Percentiles rank a stretch among this genome's conserved stretches.
These are phyloP conservation scores for Loxodes magnus DNA, from an alignment of 73 alveolate species.

Conservation along the genomic window DNA sequence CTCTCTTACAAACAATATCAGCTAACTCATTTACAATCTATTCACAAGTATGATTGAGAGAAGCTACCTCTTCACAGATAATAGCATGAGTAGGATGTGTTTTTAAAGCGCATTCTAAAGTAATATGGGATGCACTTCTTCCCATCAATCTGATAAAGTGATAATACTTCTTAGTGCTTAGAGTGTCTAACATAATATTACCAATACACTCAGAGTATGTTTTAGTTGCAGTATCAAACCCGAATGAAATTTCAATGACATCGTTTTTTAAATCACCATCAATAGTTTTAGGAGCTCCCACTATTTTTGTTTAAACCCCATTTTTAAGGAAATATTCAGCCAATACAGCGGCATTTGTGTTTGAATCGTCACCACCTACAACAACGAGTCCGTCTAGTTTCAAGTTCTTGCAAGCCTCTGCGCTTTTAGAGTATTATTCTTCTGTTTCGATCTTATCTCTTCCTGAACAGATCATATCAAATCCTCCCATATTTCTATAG, in stretches of 20 bases:
- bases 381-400: constrained; percentile 93
- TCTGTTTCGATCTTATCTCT: constrained; percentile 49
- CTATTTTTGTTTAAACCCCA: constrained; percentile 61
- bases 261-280: constrained; percentile 96
- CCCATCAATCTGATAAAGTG: constrained; percentile 97
- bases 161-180: constrained; percentile 75
- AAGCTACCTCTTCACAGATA: constrained; percentile 90
- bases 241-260: constrained; percentile 82
- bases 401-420: constrained; percentile 34
- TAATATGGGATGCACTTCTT: constrained; percentile 96
- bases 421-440: constrained; percentile 28
- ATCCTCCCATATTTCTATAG: constrained; percentile 97
- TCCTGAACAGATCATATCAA: constrained; percentile 95
- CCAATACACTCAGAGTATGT: constrained; percentile 95
- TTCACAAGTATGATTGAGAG: constrained; percentile 45
- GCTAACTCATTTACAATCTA: constrained; percentile 71
- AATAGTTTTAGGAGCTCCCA: constrained; percentile 97
- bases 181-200: constrained; percentile 71
- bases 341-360: constrained; percentile 90
- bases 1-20: constrained; percentile 48
- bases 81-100: constrained; percentile 74
- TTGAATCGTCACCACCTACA: constrained; percentile 98
- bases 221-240: constrained; percentile 97
- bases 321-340: constrained; percentile 90
- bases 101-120: constrained; percentile 86